Conservation (phyloP, 192 early-diverging fungal genomes). For the Chytriomyces confervae region DNA sequence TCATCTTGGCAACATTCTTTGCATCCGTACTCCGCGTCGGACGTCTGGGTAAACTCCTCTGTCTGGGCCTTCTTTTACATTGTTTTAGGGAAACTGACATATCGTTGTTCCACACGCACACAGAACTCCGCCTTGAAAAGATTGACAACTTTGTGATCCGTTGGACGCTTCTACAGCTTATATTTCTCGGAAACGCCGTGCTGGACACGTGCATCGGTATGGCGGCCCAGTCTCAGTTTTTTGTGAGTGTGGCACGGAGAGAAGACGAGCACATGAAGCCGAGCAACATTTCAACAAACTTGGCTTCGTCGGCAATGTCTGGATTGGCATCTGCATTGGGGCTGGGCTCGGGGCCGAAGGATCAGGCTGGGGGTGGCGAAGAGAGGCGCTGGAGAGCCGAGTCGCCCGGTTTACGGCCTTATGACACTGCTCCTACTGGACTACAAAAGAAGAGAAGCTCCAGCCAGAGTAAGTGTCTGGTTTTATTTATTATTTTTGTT, state of each 20-base stretch:
- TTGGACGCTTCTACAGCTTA: conserved; percentile 34
- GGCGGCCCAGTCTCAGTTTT: conserved; percentile 15
- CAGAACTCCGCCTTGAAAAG: conserved; percentile 33
- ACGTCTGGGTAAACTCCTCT: conserved; percentile 15
- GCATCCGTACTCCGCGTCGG: conserved; percentile 27
- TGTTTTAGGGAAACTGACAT: too few relatives aligned
- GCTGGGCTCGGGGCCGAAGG: background rate
- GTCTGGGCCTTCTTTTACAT: background rate
- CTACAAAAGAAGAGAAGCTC: conserved; percentile 19
- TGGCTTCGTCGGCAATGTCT: conserved; percentile 13
- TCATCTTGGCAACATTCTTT: conserved; percentile 31
- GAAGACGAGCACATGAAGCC: background rate
- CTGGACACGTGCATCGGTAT: conserved; percentile 17
- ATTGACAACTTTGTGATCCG: conserved; percentile 34
- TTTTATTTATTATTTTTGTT: background rate
- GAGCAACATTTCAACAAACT: background rate
- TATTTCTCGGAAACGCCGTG: conserved; percentile 39
- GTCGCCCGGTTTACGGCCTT: background rate
- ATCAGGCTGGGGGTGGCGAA: background rate
- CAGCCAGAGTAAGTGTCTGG: conserved; percentile 2
- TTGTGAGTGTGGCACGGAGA: background rate
- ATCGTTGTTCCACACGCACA: background rate
- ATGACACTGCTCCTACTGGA: background rate
- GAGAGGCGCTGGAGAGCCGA: conserved; percentile 7
- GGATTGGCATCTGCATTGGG: conserved; percentile 28